Base-by-base conservation (phyloP, 1,139 yeast genomes). In the Debaryomyces subglobosus region DNA sequence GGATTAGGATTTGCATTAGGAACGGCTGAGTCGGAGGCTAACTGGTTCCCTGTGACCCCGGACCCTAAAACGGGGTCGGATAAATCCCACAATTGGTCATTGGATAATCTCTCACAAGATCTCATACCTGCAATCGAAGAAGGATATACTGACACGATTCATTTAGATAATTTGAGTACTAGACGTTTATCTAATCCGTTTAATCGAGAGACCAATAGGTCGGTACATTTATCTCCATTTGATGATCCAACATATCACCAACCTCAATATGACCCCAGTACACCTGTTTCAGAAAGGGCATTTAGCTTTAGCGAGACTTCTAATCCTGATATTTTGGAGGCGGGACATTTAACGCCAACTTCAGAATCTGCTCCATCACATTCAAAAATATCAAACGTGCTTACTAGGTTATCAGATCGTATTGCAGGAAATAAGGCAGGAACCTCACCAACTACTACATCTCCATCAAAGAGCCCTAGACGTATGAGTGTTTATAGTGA, bases 1-100 rank as follows among this genome's bases (percentile, higher is more conserved):
- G 78, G 78, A 3, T 54, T 75, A 18, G 62, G 62, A 34, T 65
- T 62, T 51, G 80, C 79, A 1, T 58, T 74, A 27, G 79, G 79
- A 1, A 57, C 69, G 3, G 53, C 54, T 9, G 57, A 58, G 3
- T 53, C 58, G 6, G 62, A 50, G 4, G 62, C 69, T 10, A 62
- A 65, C 36, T 71, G 77, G 77, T 62, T 71, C 37, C 75, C 72
- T 3, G 62, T 61, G 9, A 33, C 54, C 15, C 16, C 41, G n/a
- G 43, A 39, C n/a, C 10, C 45, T 3, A 42, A 42, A 16, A 10
- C 23, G 21, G 34, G 34, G n/a, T 21, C 45, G 5, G 39, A 23
- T 4, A 41, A 46, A 18, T 7, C 27, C 18, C 35, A 30, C 12
- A 41, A 20, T 21, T 35, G 21, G 10, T 35, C 39, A 16, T 27